Base-by-base conservation (phyloP, 768 basidiomycete species). In the Lactarius sanguifluus region DNA sequence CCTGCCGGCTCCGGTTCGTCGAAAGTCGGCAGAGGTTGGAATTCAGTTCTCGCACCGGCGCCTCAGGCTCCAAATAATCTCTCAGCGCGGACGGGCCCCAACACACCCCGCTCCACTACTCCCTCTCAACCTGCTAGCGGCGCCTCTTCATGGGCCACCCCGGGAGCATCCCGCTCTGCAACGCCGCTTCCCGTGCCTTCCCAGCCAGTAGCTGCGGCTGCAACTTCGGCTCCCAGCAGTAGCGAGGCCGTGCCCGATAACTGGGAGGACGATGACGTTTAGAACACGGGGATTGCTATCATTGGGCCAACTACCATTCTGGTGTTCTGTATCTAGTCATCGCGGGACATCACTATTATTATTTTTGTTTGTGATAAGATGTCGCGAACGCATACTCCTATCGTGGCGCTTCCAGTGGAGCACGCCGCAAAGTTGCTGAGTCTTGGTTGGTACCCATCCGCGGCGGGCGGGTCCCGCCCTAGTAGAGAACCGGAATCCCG, bases 261-360 rank as follows among this genome's bases (percentile, higher is more conserved):
- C 68, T 87, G 85, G 86, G 85, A 86, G 66, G 83, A 86, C 56
- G 85, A 83, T 64, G 85, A 83, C 62, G 71, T 65, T 5, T 83
- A 74, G 72, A 45, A 18, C 16, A 32, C n/a, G 10, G 23, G 23
- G 23, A 25, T 25, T 25, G 23, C 16, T 52, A 25, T 15, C 50
- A 25, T 50, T 25, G 12, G 10, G 9, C 5, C 25, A 52, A 23
- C 25, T 52, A 34, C 34, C 34, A 34, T 34, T 34, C 34, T 25
- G 47, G 47, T 52, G 13, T 15, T 52, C 50, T 15, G 50, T 52
- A 25, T 52, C 50, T 52, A 52, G 50, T 28, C 50, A 50, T 52
- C 2, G 12, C 47, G 23, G 43, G 3, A 41, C 16, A 41, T 41
- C 15, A 41, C 40, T 5, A 38, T 38, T 38, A 16, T 41, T 18